Evolutionary conservation across 2,329 filamentous ascomycete genomes (phyloP), one percentile per base, ranked within the genome.

Genomic region (Pseudogymnoascus sp.): DNA sequence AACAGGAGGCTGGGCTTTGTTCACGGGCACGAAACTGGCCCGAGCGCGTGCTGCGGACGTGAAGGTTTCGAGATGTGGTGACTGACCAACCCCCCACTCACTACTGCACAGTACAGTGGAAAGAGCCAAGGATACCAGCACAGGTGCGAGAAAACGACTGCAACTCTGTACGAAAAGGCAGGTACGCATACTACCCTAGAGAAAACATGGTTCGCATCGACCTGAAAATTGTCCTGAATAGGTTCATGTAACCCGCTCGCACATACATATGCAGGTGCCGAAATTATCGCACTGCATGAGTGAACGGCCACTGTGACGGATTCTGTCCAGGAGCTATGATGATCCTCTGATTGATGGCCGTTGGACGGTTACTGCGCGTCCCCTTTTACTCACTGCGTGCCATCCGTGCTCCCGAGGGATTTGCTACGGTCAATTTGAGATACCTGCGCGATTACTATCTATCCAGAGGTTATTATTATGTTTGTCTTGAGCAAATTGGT

Each of bases 241-340:
- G 48, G 48, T 55, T 55, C 48, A 17, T 55, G 29, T 29, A 29
- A 33, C 48, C 29, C 48, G 48, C 29, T 10, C 12, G 48, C 17
- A 21, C 48, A 55, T 21, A 21, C 25, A 55, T 55, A 33, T 55
- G 48, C 29, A 55, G 29, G 48, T 55, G 48, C 27, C 48, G 29
- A 9, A 3, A 55, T 21, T 55, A 29, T 55, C 35, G 48, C 29
- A 33, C 29, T 55, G 48, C 48, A 55, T 55, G n/a, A 33, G 35
- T 55, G 29, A 33, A 17, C 48, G 48, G 48, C 15, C 48, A 55
- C 29, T 55, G 48, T 33, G n/a, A 55, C 29, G 29, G 4, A 55
- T 55, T 33, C 48, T 55, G n/a, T 8, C 48, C 21, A 55, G 48
- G 29, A 55, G 48, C 48, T 55, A 55, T 55, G 48, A 55, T 55